These are phyloP conservation scores for Wickerhamomyces sp. DNA, from an alignment of 1,139 yeast species.

Conservation along the genomic window DNA sequence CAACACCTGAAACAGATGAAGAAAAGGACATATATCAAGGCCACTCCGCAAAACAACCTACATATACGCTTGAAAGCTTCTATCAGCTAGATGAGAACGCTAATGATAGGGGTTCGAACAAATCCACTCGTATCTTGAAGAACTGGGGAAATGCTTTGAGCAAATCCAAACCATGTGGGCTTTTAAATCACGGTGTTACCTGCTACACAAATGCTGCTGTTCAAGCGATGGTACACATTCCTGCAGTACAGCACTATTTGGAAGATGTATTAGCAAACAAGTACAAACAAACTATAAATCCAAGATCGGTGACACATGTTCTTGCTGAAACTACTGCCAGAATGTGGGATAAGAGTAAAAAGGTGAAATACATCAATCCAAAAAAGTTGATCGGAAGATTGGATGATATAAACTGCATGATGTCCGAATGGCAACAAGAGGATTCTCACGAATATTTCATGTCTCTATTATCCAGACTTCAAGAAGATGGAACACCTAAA, in stretches of 20 bases:
- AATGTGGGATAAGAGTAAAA: constrained; percentile 50
- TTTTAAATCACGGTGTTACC: constrained; percentile 89
- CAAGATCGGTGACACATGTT: constrained; percentile 61
- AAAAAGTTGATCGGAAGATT: constrained; percentile 65
- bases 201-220: constrained; percentile 96
- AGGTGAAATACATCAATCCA: constrained; percentile 57
- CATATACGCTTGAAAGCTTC: constrained; percentile 31
- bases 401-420: constrained; percentile 88
- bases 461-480: constrained; percentile 82
- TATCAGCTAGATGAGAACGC: constrained; percentile 47
- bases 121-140: constrained; percentile 48
- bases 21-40: constrained; percentile 12
- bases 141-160: constrained; percentile 51
- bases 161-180: constrained; percentile 60
- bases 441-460: constrained; percentile 96
- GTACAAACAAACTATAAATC: constrained; percentile 39
- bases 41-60: constrained; percentile 1
- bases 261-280: constrained; percentile 55
- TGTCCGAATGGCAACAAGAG: constrained; percentile 97
- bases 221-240: constrained; percentile 84
- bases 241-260: constrained; percentile 84
- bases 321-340: constrained; percentile 67
- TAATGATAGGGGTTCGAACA: constrained; percentile 56
- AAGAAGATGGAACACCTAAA: constrained; percentile 88
- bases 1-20: constrained; percentile 21